These are phyloP conservation scores for Delphinella strobiligena DNA, from an alignment of 2,329 filamentous ascomycete genomes.

Conservation along the genomic window DNA sequence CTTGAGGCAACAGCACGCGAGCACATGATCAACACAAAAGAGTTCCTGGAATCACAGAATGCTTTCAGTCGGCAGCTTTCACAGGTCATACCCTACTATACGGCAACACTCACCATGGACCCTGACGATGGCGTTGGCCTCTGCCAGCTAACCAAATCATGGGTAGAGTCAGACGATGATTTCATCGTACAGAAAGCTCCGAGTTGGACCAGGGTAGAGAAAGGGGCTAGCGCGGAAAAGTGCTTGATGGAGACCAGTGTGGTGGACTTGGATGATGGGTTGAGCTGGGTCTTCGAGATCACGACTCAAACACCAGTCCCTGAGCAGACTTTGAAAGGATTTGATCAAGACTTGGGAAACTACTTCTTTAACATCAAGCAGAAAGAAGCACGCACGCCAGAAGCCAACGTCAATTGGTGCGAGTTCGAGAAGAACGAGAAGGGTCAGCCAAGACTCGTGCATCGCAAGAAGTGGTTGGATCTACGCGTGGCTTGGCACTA, in stretches of 20 bases:
- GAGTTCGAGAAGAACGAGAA: slow-evolving; percentile 2
- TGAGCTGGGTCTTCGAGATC: neutral
- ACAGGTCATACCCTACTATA: slow-evolving; percentile 17
- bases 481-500: slow-evolving; percentile 8
- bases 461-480: slow-evolving; percentile 1
- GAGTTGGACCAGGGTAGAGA: neutral
- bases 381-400: neutral
- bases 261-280: neutral
- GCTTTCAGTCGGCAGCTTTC: slow-evolving; percentile 11
- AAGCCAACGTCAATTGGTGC: neutral
- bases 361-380: slow-evolving; percentile 1
- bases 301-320: too few relatives aligned
- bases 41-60: slow-evolving; percentile 15
- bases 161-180: slow-evolving; percentile 9
- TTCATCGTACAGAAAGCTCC: neutral
- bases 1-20: slow-evolving; percentile 13
- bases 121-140: slow-evolving; percentile 12
- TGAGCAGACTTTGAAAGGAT: neutral
- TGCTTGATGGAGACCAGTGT: neutral
- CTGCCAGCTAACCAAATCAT: slow-evolving; percentile 15
- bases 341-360: neutral
- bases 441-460: neutral
- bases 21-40: slow-evolving; percentile 11
- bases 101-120: slow-evolving; percentile 18
- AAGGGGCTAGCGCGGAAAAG: neutral